Percentiles rank a stretch among this genome's conserved stretches.
Conservation (phyloP, 352 stramenopile species). For the Globisporangium abappressorium region DNA sequence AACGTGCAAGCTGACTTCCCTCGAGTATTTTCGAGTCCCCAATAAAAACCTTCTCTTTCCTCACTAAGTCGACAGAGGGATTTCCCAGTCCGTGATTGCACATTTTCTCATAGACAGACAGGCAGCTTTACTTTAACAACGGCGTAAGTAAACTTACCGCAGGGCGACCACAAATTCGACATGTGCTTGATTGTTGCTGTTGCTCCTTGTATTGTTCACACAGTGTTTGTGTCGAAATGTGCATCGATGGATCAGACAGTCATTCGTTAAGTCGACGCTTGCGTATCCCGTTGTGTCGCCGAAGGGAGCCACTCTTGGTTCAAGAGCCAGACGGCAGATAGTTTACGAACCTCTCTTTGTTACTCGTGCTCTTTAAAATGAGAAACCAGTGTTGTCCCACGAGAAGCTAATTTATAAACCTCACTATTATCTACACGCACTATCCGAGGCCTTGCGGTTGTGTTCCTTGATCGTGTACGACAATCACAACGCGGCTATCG, state of each 20-base stretch:
- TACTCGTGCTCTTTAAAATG: too few relatives aligned
- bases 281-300: slow-evolving; percentile 9
- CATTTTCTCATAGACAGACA: neutral
- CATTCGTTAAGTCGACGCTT: neutral
- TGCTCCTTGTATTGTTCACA: neutral
- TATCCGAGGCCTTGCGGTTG: neutral
- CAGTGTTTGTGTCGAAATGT: too few relatives aligned
- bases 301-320: slow-evolving; percentile 4
- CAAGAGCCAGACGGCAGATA: neutral
- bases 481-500: too few relatives aligned
- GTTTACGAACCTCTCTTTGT: neutral
- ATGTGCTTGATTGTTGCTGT: neutral
- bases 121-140: neutral
- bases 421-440: neutral
- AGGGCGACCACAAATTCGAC: too few relatives aligned
- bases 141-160: neutral
- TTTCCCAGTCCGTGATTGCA: neutral
- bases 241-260: neutral
- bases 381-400: too few relatives aligned
- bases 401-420: neutral
- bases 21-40: too few relatives aligned
- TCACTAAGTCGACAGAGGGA: neutral
- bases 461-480: neutral
- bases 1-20: too few relatives aligned
- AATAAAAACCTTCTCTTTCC: too few relatives aligned